phyloP scores from a whole-genome alignment of 1,139 yeast genomes.

The Geotrichum phurueaensis region DNA sequence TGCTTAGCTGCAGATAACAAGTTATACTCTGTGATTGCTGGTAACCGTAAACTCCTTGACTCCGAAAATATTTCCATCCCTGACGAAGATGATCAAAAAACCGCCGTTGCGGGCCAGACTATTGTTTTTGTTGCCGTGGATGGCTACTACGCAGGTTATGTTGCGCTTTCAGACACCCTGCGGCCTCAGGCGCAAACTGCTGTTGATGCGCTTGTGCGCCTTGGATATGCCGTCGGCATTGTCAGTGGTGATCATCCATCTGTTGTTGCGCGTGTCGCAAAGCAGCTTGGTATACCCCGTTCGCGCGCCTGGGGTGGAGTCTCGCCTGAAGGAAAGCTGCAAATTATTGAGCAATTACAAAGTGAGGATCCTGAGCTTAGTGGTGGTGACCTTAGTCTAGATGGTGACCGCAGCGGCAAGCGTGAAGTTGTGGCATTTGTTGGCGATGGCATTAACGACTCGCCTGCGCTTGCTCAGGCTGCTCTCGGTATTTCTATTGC shows the following conservation, averaged over 20 bases:
- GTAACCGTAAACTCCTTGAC: slow-evolving; percentile 49
- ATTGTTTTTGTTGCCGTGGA: slow-evolving; percentile 47
- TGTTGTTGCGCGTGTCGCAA: slow-evolving; percentile 63
- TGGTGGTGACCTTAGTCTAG: slow-evolving; percentile 2
- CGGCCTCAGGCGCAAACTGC: slow-evolving; percentile 62
- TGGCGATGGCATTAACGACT: slow-evolving; percentile 96
- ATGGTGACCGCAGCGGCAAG: neutral
- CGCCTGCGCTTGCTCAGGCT: slow-evolving; percentile 88
- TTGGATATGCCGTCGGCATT: slow-evolving; percentile 70
- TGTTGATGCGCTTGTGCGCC: slow-evolving; percentile 47
- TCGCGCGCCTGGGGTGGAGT: slow-evolving; percentile 70
- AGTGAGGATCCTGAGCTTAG: slow-evolving; percentile 23
- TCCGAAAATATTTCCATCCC: slow-evolving; percentile 23
- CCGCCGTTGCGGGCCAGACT: slow-evolving; percentile 23
- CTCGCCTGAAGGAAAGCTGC: slow-evolving; percentile 71
- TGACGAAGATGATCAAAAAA: slow-evolving; percentile 21
- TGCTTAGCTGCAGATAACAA: slow-evolving; percentile 16
- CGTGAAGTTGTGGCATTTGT: slow-evolving; percentile 61
- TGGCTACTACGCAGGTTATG: slow-evolving; percentile 52
- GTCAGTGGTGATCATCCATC: slow-evolving; percentile 78
- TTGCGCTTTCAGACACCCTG: slow-evolving; percentile 64
- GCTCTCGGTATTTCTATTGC: slow-evolving; percentile 88
- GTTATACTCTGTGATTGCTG: slow-evolving; percentile 44
- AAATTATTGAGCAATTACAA: slow-evolving; percentile 57
- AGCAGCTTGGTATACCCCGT: slow-evolving; percentile 54